Evolutionary conservation across 441 rosid genomes (phyloP).

Genomic region (Pelargonium australe): DNA sequence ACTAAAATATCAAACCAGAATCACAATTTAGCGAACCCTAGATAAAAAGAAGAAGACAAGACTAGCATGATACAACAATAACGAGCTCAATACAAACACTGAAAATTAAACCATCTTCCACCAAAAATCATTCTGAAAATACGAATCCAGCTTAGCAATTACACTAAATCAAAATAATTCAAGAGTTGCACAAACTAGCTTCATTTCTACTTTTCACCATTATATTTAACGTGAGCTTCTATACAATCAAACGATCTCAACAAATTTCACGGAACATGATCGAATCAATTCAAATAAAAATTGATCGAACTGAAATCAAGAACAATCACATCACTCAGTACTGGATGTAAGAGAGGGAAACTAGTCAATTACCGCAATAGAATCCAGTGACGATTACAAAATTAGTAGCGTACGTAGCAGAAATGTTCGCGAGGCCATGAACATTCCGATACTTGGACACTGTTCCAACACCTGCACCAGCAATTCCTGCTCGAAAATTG

Average conservation of each 20-base stretch:
- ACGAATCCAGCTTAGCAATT: background rate
- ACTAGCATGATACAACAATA: background rate
- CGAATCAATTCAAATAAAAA: background rate
- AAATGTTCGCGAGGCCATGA: constrained; percentile 56
- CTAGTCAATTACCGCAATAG: constrained; percentile 62
- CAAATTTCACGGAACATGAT: background rate
- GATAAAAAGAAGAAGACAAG: background rate
- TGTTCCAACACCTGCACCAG: constrained; percentile 69
- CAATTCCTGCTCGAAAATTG: constrained; percentile 35
- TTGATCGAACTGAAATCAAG: background rate
- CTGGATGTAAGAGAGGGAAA: constrained; percentile 10
- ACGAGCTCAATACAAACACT: background rate
- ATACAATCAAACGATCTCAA: background rate
- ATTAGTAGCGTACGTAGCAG: constrained; percentile 60
- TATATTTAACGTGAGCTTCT: no score
- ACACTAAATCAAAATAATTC: no score
- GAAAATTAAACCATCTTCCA: background rate
- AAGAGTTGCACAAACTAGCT: no score
- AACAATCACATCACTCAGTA: background rate
- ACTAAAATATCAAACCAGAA: no score
- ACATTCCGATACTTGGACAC: constrained; percentile 54
- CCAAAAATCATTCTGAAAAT: background rate
- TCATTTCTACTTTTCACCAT: no score
- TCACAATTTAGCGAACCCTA: background rate
- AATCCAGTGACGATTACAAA: constrained; percentile 61